Evolutionary conservation across 2,329 filamentous ascomycete species (phyloP), one percentile per base, ranked within the genome.

Genomic region (Chaetomiaceae sp.): DNA sequence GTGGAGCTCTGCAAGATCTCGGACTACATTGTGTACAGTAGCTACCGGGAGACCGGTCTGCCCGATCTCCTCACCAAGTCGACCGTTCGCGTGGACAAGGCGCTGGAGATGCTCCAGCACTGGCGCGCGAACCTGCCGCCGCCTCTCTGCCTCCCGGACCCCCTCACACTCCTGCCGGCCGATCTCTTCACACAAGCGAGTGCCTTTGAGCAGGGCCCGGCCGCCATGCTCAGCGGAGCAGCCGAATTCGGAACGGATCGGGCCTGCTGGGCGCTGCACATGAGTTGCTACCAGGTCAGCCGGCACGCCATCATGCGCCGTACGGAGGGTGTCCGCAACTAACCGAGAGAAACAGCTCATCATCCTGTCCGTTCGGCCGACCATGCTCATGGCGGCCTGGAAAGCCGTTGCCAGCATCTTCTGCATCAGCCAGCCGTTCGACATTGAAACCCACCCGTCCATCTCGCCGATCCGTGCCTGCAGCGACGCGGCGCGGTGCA

Each of bases 1-100:
- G 62, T 75, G 10, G 64, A 71, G 41, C 65, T 76, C 12, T 65
- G 69, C 3, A 67, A 64, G 18, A 73, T 76, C 37, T 72, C 71
- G 3, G 67, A 68, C 19, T 66, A 73, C 50, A 70, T 76, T 24
- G 68, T 74, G 6, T 67, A 68, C 51, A 71, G 73, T 52, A 70
- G 70, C 3, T 73, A 71, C 52, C 64, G 66, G 15, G 26, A 39
- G 59, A 57, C 39, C 48, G 48, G 33, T 48, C 52, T 45, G 47
- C 51, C 19, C 48, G 37, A 44, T 18, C 27, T 50, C 3, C 24
- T 42, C 22, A 38, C 51, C 10, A 60, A 57, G 10, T 55, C 63
- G 1, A 52, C 59, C 6, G 58, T 58, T 11, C 65, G 64, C 29
- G 62, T 71, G 4, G 65, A 70, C 10, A 63, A 63, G 34, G 66